A percentile compares a stretch with the other conserved stretches of the same genome.
Conservation (phyloP, 345 rosid species). For the Euphorbia tirucalli region DNA sequence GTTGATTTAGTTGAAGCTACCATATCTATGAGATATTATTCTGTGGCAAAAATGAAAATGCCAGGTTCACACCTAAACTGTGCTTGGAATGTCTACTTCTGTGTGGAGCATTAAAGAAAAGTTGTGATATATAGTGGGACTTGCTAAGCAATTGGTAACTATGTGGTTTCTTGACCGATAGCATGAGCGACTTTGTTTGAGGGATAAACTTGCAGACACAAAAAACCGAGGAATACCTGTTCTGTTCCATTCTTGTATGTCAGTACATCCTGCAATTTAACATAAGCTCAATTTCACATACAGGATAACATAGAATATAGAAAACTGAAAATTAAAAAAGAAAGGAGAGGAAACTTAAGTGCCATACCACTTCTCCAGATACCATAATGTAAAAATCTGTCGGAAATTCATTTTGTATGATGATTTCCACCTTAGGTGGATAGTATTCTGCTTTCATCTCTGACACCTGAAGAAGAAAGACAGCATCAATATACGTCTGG, state of each 20-base stretch:
- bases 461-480: conserved; percentile 49
- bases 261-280: conserved; percentile 63
- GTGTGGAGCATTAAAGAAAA: neutral
- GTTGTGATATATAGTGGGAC: neutral
- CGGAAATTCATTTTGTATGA: conserved; percentile 82
- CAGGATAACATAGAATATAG: neutral
- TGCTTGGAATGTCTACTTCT: neutral
- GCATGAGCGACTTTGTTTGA: neutral
- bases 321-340: neutral
- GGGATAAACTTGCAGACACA: neutral
- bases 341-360: neutral
- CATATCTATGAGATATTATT: neutral
- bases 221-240: conserved; percentile 47
- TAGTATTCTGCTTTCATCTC: conserved; percentile 85
- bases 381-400: conserved; percentile 85
- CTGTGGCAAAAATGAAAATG: neutral
- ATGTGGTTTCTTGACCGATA: neutral
- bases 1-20: conserved; percentile 1
- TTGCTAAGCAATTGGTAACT: neutral
- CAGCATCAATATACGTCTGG: neutral
- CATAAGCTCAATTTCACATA: conserved; percentile 17
- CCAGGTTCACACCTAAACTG: neutral
- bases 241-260: conserved; percentile 63
- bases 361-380: conserved; percentile 82
- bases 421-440: conserved; percentile 90